Percentiles rank a stretch among this genome's conserved stretches.
phyloP scores from a whole-genome alignment of 2,329 filamentous ascomycete genomes.

The Xylaria sp. region DNA sequence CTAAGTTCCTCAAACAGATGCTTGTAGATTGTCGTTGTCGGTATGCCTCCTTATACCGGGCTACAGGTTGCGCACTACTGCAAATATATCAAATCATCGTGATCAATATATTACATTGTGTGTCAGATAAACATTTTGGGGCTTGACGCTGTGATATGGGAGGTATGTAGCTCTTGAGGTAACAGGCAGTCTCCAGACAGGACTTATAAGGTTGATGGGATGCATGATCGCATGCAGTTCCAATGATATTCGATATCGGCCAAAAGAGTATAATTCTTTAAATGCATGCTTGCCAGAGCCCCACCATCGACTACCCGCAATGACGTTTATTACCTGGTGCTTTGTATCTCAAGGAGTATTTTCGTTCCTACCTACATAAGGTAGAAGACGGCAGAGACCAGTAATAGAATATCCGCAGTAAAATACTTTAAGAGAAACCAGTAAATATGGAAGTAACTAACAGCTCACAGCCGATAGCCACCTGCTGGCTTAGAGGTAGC shows the following conservation, averaged over 20 bases:
- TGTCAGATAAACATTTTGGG: neutral
- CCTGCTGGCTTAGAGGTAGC: neutral
- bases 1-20: neutral
- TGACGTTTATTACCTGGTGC: neutral
- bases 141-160: neutral
- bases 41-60: conserved; percentile 9
- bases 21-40: conserved; percentile 2
- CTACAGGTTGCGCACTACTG: neutral
- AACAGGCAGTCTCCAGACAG: no score
- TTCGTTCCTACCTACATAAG: no score
- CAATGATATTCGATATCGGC: neutral
- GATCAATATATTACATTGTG: neutral
- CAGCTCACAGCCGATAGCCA: neutral
- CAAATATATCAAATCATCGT: neutral
- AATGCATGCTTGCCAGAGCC: neutral
- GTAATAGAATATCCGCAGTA: no score
- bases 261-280: neutral
- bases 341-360: neutral
- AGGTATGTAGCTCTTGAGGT: no score
- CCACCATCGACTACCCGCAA: neutral
- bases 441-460: no score
- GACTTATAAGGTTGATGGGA: no score
- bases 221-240: neutral
- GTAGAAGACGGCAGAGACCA: neutral
- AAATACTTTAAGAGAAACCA: neutral